Conservation (phyloP, 1,284 basidiomycete species). For the Sporisorium scitamineum region DNA sequence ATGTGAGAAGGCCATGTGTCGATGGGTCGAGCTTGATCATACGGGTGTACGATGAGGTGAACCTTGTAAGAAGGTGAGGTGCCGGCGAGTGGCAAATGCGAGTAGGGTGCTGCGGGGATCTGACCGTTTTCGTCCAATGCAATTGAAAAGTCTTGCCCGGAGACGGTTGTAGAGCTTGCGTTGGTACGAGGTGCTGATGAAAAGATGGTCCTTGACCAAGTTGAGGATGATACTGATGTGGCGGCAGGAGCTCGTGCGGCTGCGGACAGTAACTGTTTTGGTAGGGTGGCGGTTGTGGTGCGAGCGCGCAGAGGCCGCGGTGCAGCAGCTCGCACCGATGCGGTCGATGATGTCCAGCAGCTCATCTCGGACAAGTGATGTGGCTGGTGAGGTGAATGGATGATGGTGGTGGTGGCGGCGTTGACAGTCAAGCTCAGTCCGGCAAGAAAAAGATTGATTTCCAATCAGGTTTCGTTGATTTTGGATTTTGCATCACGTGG, state of each 20-base stretch:
- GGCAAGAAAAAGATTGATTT: not conserved
- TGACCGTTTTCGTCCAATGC: slow-evolving; percentile 52
- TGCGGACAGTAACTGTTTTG: slow-evolving; percentile 7
- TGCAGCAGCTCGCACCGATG: slow-evolving; percentile 29
- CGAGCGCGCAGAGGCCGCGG: slow-evolving; percentile 22
- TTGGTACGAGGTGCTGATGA: slow-evolving; percentile 12
- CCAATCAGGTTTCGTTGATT: slow-evolving; percentile 14
- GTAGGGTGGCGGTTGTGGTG: slow-evolving; percentile 7
- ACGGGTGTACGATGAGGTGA: slow-evolving; percentile 59
- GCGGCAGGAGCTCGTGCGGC: not conserved
- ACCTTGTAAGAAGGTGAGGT: slow-evolving; percentile 60
- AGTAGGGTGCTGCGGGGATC: slow-evolving; percentile 60
- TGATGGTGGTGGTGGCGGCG: not conserved
- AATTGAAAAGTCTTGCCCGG: slow-evolving; percentile 44
- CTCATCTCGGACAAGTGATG: slow-evolving; percentile 13
- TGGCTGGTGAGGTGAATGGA: not conserved
- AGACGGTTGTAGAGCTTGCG: slow-evolving; percentile 7
- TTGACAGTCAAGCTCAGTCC: not conserved
- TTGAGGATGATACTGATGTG: not conserved
- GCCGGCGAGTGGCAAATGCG: slow-evolving; percentile 53
- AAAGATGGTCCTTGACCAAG: slow-evolving; percentile 11
- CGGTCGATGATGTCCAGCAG: slow-evolving; percentile 31
- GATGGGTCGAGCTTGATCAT: slow-evolving; percentile 30
- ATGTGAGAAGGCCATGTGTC: slow-evolving; percentile 61
- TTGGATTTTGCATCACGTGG: slow-evolving; percentile 6